A percentile compares a stretch with the other conserved stretches of the same genome.
These are phyloP conservation scores for Salvia sclarea DNA, from an alignment of 305 asterid genomes.

Conservation along the genomic window DNA sequence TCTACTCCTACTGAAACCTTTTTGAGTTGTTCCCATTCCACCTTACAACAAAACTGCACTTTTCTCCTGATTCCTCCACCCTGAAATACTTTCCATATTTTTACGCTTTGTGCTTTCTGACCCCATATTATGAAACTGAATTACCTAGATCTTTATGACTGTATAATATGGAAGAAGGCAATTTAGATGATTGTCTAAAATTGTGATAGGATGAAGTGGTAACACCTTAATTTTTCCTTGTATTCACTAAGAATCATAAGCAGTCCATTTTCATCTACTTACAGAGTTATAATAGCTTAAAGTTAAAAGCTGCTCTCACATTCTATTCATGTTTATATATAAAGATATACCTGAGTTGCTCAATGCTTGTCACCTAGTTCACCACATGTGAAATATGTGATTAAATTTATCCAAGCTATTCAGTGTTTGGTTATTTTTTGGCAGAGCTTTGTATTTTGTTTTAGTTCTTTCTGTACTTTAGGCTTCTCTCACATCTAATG, in stretches of 20 bases:
- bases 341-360: neutral
- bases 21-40: neutral
- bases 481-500: neutral
- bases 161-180: neutral
- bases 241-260: neutral
- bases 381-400: neutral
- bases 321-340: neutral
- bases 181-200: neutral
- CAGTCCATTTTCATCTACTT: neutral
- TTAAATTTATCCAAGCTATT: neutral
- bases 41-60: too few species aligned
- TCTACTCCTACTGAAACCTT: neutral
- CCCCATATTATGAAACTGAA: neutral
- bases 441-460: neutral
- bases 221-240: neutral
- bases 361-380: neutral
- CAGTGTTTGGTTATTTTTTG: neutral
- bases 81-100: too few species aligned
- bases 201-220: neutral
- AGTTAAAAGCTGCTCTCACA: neutral
- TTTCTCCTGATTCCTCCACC: too few species aligned
- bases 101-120: neutral
- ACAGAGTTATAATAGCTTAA: neutral
- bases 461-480: neutral
- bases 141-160: neutral